These are phyloP conservation scores for Cladosporium sp. DNA, from an alignment of 2,329 filamentous ascomycete genomes.

Conservation along the genomic window DNA sequence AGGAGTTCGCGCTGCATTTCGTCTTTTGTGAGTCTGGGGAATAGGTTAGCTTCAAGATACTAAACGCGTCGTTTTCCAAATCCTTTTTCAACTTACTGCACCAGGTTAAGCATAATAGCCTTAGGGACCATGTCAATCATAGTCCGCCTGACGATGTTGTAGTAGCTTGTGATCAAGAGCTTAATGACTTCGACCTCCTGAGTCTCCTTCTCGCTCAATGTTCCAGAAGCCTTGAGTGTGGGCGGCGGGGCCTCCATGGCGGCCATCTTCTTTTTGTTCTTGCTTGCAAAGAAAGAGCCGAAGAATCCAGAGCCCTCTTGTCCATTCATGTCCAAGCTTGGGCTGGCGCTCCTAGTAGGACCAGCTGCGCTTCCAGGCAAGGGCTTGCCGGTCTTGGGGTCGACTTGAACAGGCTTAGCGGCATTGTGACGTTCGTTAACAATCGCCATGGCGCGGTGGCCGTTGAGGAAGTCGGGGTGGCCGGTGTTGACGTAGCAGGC, in stretches of 20 bases:
- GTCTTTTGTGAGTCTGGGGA: slow-evolving; percentile 78
- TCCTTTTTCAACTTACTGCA: slow-evolving; percentile 64
- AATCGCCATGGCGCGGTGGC: slow-evolving; percentile 95
- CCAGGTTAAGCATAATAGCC: slow-evolving; percentile 95
- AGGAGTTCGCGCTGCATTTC: slow-evolving; percentile 97
- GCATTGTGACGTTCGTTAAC: slow-evolving; percentile 87
- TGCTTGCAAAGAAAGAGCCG: slow-evolving; percentile 95
- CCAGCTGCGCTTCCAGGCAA: slow-evolving; percentile 57
- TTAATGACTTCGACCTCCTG: slow-evolving; percentile 99
- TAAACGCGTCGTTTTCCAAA: neutral
- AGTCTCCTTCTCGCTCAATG: slow-evolving; percentile 85
- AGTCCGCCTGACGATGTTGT: slow-evolving; percentile 94
- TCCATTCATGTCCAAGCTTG: slow-evolving; percentile 58
- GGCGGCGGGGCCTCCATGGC: slow-evolving; percentile 95
- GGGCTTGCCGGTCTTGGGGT: slow-evolving; percentile 97
- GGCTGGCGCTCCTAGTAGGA: slow-evolving; percentile 70
- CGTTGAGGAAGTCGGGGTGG: slow-evolving; percentile 95
- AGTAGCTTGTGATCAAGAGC: slow-evolving; percentile 93
- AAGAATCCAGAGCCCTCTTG: slow-evolving; percentile 69
- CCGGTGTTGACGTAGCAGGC: slow-evolving; percentile 97
- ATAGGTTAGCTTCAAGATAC: neutral
- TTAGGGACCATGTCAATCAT: slow-evolving; percentile 99
- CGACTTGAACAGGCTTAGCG: slow-evolving; percentile 83
- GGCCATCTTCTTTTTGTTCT: slow-evolving; percentile 99
- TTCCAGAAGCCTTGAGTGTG: slow-evolving; percentile 89